Conservation (phyloP, 208 protist genomes). For the Trypanosoma boissoni region DNA sequence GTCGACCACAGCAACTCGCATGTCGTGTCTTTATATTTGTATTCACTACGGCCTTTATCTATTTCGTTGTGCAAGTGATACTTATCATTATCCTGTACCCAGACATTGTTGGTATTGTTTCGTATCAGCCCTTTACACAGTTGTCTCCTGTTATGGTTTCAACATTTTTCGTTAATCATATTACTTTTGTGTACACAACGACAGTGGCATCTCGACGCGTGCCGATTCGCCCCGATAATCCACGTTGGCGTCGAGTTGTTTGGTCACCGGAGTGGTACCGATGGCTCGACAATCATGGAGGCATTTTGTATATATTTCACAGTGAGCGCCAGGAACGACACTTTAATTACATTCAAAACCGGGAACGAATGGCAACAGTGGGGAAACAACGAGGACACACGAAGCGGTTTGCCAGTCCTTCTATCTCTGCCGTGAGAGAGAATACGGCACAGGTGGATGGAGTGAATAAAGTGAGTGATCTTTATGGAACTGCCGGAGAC, state of each 20-base stretch:
- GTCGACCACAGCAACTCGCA: conserved; percentile 72
- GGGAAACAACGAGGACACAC: not conserved
- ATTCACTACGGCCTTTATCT: conserved; percentile 53
- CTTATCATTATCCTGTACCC: conserved; percentile 45
- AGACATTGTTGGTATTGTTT: conserved; percentile 53
- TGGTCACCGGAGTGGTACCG: conserved; percentile 77
- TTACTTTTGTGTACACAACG: conserved; percentile 76
- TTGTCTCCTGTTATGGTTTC: conserved; percentile 62
- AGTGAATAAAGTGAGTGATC: too few species aligned
- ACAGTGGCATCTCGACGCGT: conserved; percentile 48
- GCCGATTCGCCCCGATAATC: conserved; percentile 57
- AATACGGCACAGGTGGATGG: too few species aligned
- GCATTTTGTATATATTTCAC: conserved; percentile 78
- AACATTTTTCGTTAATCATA: conserved; percentile 63
- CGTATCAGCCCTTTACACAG: conserved; percentile 66
- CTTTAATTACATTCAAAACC: conserved; percentile 55
- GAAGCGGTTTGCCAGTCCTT: not conserved
- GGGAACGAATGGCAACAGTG: not conserved
- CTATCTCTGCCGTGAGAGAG: too few species aligned
- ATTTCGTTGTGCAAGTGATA: conserved; percentile 50
- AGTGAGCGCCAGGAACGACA: conserved; percentile 65
- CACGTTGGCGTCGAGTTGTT: conserved; percentile 55
- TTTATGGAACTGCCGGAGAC: too few species aligned
- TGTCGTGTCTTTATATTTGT: conserved; percentile 83
- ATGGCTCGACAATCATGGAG: conserved; percentile 75